Base-by-base conservation (phyloP, 2,329 filamentous ascomycete genomes). In the Pseudocercospora eumusae region DNA sequence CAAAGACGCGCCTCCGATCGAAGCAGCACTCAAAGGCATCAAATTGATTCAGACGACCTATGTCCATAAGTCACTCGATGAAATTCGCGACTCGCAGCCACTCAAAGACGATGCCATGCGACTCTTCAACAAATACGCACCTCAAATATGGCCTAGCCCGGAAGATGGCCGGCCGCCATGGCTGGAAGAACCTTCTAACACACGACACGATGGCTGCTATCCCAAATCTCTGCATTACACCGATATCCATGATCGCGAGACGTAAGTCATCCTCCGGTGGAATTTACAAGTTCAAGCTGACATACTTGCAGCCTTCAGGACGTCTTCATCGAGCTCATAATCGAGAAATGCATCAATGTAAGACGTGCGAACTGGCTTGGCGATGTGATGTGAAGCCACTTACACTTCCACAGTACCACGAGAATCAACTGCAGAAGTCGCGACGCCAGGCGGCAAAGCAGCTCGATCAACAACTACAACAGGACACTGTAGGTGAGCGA, bases 391-490 rank as follows among this genome's bases (percentile, higher is more conserved):
- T n/a, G n/a, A n/a, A 36, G 28, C 27, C 36, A 23, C 28, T 23
- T 54, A 31, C 25, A n/a, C 21, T 44, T 18, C 40, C 13, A n/a
- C 6, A 60, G 31, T 65, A 63, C 33, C 63, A 65, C 25, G 63
- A 65, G 31, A 65, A 65, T 21, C 63, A 65, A 53, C 42, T 65
- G 28, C 63, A 65, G 23, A 65, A 65, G 53, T 47, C 58, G 28
- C 53, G 63, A 4, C 60, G 63, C 5, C 60, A 60, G 9, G 60
- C 57, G 8, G 57, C 57, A 10, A 63, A 63, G 27, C 53, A 49
- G 15, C 36, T 63, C 6, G 49, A 57, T n/a, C 56, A 49, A 23
- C 61, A 63, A 18, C 44, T 60, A 13, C 44, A 55, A 44, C 47
- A 44, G 20, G 50, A 50, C 23, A 36, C 33, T 36, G 23, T 59